Evolutionary conservation across 2,329 filamentous ascomycete species (phyloP).

Genomic region (Plenodomus biglobosus): DNA sequence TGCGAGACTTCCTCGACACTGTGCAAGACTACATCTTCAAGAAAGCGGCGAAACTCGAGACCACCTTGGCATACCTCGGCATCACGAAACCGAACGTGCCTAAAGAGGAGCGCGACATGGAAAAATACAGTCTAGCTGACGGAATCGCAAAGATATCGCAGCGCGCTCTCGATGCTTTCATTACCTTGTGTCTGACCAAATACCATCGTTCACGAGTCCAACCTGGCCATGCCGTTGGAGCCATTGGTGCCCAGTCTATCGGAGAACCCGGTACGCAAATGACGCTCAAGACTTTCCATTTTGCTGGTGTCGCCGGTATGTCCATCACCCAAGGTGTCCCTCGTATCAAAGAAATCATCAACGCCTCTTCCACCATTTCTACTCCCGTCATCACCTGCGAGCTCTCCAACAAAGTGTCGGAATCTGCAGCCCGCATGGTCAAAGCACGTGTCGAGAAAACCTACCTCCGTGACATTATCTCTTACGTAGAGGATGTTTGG

Average conservation of each 20-base stretch:
- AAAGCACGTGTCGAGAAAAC: conserved; percentile 96
- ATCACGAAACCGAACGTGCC: conserved; percentile 17
- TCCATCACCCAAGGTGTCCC: conserved; percentile 99
- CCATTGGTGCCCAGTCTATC: conserved; percentile 95
- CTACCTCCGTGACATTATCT: conserved; percentile 77
- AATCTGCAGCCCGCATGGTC: conserved; percentile 82
- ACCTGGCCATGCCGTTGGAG: conserved; percentile 92
- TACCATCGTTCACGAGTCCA: conserved; percentile 91
- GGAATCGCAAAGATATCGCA: conserved; percentile 82
- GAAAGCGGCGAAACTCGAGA: conserved; percentile 64
- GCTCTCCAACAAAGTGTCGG: conserved; percentile 71
- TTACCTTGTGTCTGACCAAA: conserved; percentile 80
- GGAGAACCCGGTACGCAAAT: conserved; percentile 98
- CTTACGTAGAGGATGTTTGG: conserved; percentile 86
- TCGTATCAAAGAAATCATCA: conserved; percentile 99
- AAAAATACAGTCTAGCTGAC: conserved; percentile 52
- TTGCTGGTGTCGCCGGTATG: conserved; percentile 99
- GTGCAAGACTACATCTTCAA: conserved; percentile 71
- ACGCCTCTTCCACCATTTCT: conserved; percentile 89
- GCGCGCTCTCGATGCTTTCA: conserved; percentile 72
- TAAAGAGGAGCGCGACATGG: conserved; percentile 35
- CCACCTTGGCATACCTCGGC: conserved; percentile 37
- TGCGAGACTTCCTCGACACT: conserved; percentile 76
- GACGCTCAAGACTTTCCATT: conserved; percentile 99
- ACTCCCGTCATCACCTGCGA: conserved; percentile 92